Percentiles rank a stretch among this genome's conserved stretches.
phyloP scores from a whole-genome alignment of 2,329 filamentous ascomycete species.

The Verruconis gallopava region DNA sequence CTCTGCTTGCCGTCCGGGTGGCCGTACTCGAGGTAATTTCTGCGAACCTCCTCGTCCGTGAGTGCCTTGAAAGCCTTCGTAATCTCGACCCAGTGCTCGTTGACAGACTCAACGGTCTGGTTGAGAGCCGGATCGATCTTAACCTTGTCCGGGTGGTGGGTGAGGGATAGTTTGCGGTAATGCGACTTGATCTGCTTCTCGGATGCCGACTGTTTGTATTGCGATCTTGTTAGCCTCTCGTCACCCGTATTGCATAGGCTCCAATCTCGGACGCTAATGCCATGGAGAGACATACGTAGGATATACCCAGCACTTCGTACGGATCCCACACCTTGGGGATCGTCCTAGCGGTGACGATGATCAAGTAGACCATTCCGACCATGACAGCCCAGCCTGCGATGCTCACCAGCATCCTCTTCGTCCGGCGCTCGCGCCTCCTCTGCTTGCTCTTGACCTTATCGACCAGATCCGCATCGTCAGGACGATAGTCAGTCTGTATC shows the following conservation, averaged over 20 bases:
- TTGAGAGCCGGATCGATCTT: slow-evolving; percentile 75
- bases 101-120: slow-evolving; percentile 73
- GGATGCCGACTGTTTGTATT: slow-evolving; percentile 48
- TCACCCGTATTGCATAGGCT: slow-evolving; percentile 32
- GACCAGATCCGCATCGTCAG: slow-evolving; percentile 72
- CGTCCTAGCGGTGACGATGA: slow-evolving; percentile 60
- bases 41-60: slow-evolving; percentile 92
- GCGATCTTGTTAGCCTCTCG: slow-evolving; percentile 14
- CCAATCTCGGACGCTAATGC: no score
- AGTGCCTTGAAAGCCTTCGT: slow-evolving; percentile 97
- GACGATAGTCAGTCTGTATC: slow-evolving; percentile 70
- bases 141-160: slow-evolving; percentile 87
- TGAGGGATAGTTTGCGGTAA: slow-evolving; percentile 76
- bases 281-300: no score
- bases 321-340: slow-evolving; percentile 83
- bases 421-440: slow-evolving; percentile 75
- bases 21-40: slow-evolving; percentile 92
- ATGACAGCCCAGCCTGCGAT: slow-evolving; percentile 70
- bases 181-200: slow-evolving; percentile 88
- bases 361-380: slow-evolving; percentile 84
- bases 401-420: slow-evolving; percentile 72
- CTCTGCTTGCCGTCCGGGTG: slow-evolving; percentile 98
- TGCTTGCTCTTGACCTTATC: slow-evolving; percentile 71
- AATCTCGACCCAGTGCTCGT: slow-evolving; percentile 81
- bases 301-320: slow-evolving; percentile 82